Conservation (phyloP, 225 moss, liverwort and hornwort genomes). For the Bryoerythrophyllum caledonicum region DNA sequence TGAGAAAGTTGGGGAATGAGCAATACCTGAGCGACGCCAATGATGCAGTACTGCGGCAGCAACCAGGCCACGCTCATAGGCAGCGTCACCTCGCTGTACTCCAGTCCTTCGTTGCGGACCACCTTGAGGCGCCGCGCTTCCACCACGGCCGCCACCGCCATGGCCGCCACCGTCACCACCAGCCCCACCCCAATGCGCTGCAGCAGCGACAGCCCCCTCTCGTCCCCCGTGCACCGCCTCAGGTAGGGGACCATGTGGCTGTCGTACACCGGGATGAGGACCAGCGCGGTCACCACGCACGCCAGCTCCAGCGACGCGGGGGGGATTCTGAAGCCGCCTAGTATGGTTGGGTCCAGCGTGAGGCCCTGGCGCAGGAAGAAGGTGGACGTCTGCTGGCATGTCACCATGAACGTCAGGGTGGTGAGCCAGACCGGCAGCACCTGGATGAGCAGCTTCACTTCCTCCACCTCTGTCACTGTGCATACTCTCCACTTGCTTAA, state of each 20-base stretch:
- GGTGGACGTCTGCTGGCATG: conserved; percentile 47
- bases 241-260: conserved; percentile 34
- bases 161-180: conserved; percentile 36
- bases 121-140: conserved; percentile 46
- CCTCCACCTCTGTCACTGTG: conserved; percentile 68
- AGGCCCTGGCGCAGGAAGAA: conserved; percentile 62
- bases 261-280: conserved; percentile 58
- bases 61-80: conserved; percentile 58
- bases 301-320: conserved; percentile 58
- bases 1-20: not conserved
- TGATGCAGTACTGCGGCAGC: conserved; percentile 45
- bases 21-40: conserved; percentile 44
- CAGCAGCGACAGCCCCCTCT: conserved; percentile 54
- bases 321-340: conserved; percentile 40
- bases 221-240: conserved; percentile 40
- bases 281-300: conserved; percentile 34
- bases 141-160: conserved; percentile 48
- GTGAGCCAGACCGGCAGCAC: conserved; percentile 65
- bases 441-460: conserved; percentile 50
- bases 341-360: conserved; percentile 49
- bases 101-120: conserved; percentile 33
- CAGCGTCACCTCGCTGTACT: conserved; percentile 22
- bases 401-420: conserved; percentile 43
- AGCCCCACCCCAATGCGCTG: conserved; percentile 60
- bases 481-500: conserved; percentile 47